Evolutionary conservation across 2,329 filamentous ascomycete genomes (phyloP), one percentile per base, ranked within the genome.

Genomic region (Pyricularia sp.): DNA sequence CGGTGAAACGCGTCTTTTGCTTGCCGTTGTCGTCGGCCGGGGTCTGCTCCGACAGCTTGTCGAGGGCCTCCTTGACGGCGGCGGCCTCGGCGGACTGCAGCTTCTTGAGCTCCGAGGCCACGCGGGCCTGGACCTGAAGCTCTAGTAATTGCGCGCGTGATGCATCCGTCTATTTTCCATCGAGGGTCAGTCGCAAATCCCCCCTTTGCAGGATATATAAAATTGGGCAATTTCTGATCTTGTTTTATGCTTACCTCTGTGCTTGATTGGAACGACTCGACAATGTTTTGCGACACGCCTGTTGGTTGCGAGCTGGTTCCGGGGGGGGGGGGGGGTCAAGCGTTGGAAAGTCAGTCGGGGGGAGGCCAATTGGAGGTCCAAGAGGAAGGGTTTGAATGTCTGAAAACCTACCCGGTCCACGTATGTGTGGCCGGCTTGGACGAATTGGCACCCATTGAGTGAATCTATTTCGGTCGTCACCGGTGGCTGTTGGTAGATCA

Each of bases 61-160:
- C 87, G 76, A 90, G 87, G 70, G 92, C 86, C 69, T 88, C 82
- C 73, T 85, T 83, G 72, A 97, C 89, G 70, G 89, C 87, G 66
- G 88, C 84, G 72, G 87, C 81, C 78, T 94, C 90, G 74, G 89
- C 83, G 72, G 88, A 85, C 77, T 90, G 89, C 72, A 97, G 88
- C 74, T 89, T 90, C 79, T 90, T 88, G 73, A 98, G 92, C 81
- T 97, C 94, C 75, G 88, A 85, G 75, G 90, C 88, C 71, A 97
- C 92, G 79, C 94, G 94, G 77, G 88, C 83, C 83, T 97, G 94
- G 79, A 97, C 90, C 75, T 94, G 90, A 72, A 95, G 88, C 82
- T 98, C 94, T 79, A 93, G 83, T 76, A 90, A 84, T 81, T 92
- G 92, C 75, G 90, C 86, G 77, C 94, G 93, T 72, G 93, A 94